Conservation (phyloP, 2,329 filamentous ascomycete species). For the Aspergillus pseudotamarii region DNA sequence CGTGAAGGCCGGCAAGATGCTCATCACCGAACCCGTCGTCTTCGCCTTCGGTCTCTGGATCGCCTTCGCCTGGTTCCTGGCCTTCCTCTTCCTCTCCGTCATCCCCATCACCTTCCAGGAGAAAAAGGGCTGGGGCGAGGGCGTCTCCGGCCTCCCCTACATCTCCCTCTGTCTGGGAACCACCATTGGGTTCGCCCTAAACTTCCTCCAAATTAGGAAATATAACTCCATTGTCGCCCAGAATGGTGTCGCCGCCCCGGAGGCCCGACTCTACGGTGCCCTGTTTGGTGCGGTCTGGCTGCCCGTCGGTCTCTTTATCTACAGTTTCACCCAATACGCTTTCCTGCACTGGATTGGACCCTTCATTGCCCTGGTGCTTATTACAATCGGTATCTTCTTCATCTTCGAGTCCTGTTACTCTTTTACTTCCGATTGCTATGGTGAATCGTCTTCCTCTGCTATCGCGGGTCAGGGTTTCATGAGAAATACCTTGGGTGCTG, state of each 20-base stretch:
- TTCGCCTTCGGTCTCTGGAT: conserved; percentile 57
- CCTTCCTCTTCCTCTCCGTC: conserved; percentile 57
- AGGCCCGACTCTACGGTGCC: conserved; percentile 53
- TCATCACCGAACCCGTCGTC: conserved; percentile 53
- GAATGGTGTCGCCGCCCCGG: conserved; percentile 40
- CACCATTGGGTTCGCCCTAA: conserved; percentile 51
- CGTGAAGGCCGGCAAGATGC: conserved; percentile 56
- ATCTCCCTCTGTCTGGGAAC: conserved; percentile 55
- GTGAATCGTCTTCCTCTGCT: conserved; percentile 40
- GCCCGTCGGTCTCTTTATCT: conserved; percentile 56
- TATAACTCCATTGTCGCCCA: conserved; percentile 48
- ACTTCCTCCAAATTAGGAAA: conserved; percentile 56
- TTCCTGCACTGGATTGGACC: conserved; percentile 54
- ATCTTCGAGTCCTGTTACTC: conserved; percentile 47
- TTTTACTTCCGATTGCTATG: conserved; percentile 58
- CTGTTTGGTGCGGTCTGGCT: conserved; percentile 52
- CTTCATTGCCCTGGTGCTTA: conserved; percentile 52
- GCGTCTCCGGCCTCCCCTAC: conserved; percentile 54
- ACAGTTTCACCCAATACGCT: conserved; percentile 57
- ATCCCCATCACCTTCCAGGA: conserved; percentile 55
- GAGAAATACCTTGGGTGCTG: conserved; percentile 56
- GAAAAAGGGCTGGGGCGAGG: conserved; percentile 57
- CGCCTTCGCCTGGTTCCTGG: conserved; percentile 56
- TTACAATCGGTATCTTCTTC: conserved; percentile 58
- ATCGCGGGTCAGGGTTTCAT: conserved; percentile 57